Base-by-base conservation (phyloP, 163 green algal species). In the Chloromonas sp. region DNA sequence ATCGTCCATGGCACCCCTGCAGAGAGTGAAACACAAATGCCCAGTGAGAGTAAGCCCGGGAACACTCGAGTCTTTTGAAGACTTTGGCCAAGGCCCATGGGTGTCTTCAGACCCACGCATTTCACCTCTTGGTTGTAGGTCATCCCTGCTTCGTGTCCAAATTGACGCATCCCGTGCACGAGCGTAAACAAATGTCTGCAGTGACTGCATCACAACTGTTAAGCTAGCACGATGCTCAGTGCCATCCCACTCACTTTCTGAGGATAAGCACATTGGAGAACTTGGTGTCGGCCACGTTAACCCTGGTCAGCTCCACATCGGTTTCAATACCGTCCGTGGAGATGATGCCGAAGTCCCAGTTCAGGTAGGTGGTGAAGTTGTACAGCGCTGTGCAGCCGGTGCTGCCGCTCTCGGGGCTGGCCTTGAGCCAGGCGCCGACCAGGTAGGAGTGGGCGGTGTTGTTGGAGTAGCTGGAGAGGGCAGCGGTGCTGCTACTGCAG, bases 271-370 rank as follows among this genome's bases (percentile, higher is more conserved):
- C n/a, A 14, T 89, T 88, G 1, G 84, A 85, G 70, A 93, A 88
- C 84, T 90, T 91, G 66, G 79, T 90, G 83, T 94, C 91, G 13
- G 87, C 79, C 2, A 91, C 61, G 1, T 83, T 85, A 13, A 91
- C 60, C 14, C 86, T n/a, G 15, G 70, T 78, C 70, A 92, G 66
- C 66, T 79, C 0, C 66, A 87, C 79, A 70, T 87, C 81, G 1
- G 81, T 87, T 1, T 62, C 2, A 0, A 91, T 81, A 58, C 88
- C 88, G 36, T 70, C n/a, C 0, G 79, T 87, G 1, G 85, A 91
- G 74, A 92, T 89, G 59, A 95, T 78, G 61, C 92, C 92, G 79
- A 93, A 95, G 85, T 95, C 92, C 92, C 90, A 95, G 74, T 88
- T 89, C 13, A 88, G 82, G 60, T 86, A 92, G 1, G 85, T 84